These are phyloP conservation scores for Xerocomellus amylosporus DNA, from an alignment of 768 basidiomycete species.

Conservation along the genomic window DNA sequence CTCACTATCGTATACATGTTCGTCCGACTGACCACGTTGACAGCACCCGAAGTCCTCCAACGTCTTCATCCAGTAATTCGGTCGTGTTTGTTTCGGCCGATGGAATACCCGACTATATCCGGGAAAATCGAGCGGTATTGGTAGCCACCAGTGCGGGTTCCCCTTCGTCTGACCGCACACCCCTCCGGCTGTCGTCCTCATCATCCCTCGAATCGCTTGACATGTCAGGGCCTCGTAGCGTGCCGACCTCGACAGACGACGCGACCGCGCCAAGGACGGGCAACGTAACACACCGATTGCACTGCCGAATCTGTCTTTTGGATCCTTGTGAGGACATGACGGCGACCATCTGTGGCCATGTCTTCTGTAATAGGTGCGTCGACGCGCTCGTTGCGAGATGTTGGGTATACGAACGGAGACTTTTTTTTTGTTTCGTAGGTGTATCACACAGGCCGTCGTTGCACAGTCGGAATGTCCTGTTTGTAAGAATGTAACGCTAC, in stretches of 20 bases:
- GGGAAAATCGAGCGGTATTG: slow-evolving; percentile 30
- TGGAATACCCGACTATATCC: slow-evolving; percentile 30
- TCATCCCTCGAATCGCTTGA: slow-evolving; percentile 26
- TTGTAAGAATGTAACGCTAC: slow-evolving; percentile 46
- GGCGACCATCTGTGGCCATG: slow-evolving; percentile 60
- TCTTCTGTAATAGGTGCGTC: slow-evolving; percentile 56
- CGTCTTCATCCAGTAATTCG: slow-evolving; percentile 20
- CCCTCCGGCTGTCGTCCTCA: slow-evolving; percentile 21
- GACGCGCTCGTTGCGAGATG: no score
- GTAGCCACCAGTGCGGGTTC: slow-evolving; percentile 30
- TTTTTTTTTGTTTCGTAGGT: slow-evolving; percentile 33
- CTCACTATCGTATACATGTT: neutral
- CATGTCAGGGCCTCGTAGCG: neutral
- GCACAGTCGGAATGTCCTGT: slow-evolving; percentile 49
- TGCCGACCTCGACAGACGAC: neutral
- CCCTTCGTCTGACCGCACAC: slow-evolving; percentile 17
- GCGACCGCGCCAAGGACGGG: neutral
- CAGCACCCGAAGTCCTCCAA: slow-evolving; percentile 6
- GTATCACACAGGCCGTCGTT: slow-evolving; percentile 50
- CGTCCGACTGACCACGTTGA: neutral
- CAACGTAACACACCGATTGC: slow-evolving; percentile 27
- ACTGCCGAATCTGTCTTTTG: slow-evolving; percentile 49
- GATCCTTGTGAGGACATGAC: slow-evolving; percentile 53
- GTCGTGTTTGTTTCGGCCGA: slow-evolving; percentile 31
- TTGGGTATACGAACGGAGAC: neutral